phyloP scores from a whole-genome alignment of 495 filamentous ascomycete species.

The Penicillium crystallinum region DNA sequence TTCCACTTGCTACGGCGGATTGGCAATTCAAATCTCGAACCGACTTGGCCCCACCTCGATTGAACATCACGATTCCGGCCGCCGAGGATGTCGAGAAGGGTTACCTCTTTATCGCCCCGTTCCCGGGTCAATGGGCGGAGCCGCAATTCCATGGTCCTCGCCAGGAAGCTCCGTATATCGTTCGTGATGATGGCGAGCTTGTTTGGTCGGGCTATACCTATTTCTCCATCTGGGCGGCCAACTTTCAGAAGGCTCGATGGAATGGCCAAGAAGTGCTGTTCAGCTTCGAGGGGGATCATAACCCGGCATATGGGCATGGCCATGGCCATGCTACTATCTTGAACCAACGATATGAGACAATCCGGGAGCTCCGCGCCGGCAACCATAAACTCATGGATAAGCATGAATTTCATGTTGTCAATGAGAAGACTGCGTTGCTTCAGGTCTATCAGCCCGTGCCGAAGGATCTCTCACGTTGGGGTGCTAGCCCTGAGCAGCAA shows the following conservation, averaged over 20 bases:
- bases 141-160: conserved; percentile 44
- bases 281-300: conserved; percentile 51
- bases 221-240: conserved; percentile 50
- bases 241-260: conserved; percentile 43
- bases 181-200: conserved; percentile 48
- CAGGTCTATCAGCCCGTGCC: conserved; percentile 39
- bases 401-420: conserved; percentile 50
- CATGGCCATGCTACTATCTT: conserved; percentile 49
- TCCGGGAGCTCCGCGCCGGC: conserved; percentile 47
- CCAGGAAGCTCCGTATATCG: conserved; percentile 52
- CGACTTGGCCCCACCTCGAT: conserved; percentile 49
- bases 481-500: conserved; percentile 32
- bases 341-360: conserved; percentile 50
- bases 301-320: conserved; percentile 49
- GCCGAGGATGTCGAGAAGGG: conserved; percentile 44
- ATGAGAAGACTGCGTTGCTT: conserved; percentile 36
- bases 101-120: conserved; percentile 52
- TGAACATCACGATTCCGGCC: conserved; percentile 54
- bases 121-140: conserved; percentile 36
- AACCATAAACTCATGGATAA: conserved; percentile 50
- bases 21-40: conserved; percentile 54
- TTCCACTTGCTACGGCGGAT: conserved; percentile 37
- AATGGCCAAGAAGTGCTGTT: conserved; percentile 48
- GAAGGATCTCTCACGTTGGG: conserved; percentile 30
- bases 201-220: conserved; percentile 53